phyloP scores from a whole-genome alignment of 257 asterid genomes.

The Solanum corneliomulleri region DNA sequence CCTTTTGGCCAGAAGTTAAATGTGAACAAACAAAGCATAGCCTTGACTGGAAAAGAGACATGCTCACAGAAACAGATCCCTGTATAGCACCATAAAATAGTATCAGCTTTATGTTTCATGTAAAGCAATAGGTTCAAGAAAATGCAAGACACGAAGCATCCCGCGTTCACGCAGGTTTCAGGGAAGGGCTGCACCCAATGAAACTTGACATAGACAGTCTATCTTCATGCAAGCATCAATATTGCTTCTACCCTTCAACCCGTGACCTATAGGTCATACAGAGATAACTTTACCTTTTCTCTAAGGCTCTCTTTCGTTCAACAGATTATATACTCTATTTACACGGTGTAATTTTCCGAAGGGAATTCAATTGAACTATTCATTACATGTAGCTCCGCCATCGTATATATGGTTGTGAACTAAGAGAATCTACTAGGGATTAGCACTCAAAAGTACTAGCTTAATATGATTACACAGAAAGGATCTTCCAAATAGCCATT shows the following conservation, averaged over 20 bases:
- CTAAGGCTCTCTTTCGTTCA: not conserved
- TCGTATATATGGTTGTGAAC: not conserved
- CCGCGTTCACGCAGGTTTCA: not conserved
- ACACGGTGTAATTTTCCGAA: not conserved
- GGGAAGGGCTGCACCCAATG: not conserved
- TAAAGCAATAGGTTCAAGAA: not conserved
- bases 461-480: not conserved
- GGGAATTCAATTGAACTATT: not conserved
- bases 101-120: not conserved
- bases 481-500: not conserved
- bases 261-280: not conserved
- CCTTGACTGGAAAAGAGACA: constrained; percentile 89
- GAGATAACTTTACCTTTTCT: not conserved
- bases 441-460: not conserved
- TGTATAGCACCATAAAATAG: constrained; percentile 1
- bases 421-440: not conserved
- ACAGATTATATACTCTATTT: not conserved
- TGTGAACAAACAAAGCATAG: constrained; percentile 81
- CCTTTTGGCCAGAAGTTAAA: constrained; percentile 80
- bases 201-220: not conserved
- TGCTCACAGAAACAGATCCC: constrained; percentile 96
- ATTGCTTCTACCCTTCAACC: not conserved
- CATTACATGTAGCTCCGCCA: not conserved
- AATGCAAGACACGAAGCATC: not conserved
- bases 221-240: not conserved